Evolutionary conservation across 1,139 yeast genomes (phyloP), one percentile per base, ranked within the genome.

Genomic region (Arxiozyma bovina): DNA sequence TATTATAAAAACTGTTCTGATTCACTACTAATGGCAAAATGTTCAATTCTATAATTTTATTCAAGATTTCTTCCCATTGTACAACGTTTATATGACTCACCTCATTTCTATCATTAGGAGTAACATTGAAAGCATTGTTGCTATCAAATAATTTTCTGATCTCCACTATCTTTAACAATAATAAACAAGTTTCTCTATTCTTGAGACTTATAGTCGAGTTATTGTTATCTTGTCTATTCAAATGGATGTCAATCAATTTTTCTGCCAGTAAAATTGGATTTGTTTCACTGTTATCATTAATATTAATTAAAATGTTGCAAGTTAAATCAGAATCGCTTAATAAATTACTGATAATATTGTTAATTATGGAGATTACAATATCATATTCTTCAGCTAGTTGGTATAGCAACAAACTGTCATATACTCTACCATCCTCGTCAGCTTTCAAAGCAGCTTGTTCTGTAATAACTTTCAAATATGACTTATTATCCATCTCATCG

Each of bases 331-430:
- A 80, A 50, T 86, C 79, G 45, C 89, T 78, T 53, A 93, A 75
- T 25, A 85, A 77, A 65, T 91, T 96, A 46, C 97, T 90, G 52
- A 93, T 74, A 40, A 89, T 73, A 64, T 82, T 81, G 72, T 89
- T 91, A 58, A 91, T 81, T 57, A 89, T 79, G 0, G 79, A 70
- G 17, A 91, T 80, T n/a, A 89, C 98, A 34, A 88, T 84, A 66
- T 87, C 87, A 69, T 85, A 87, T 64, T 91, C 96, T 70, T 88
- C 94, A 54, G 96, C 82, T 59, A 91, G 78, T 72, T 91, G 96
- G 67, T 88, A 93, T 55, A 93, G 76, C 54, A 88, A 74, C 55
- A 94, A 79, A 12, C 98, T 89, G 67, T 94, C 98, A 58, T 87
- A 82, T 5, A 84, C 77, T 63, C 96, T 79, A 3, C 98, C 98